Evolutionary conservation across 768 basidiomycete genomes (phyloP), one percentile per base, ranked within the genome.

Genomic region (Lyophyllum semitale): DNA sequence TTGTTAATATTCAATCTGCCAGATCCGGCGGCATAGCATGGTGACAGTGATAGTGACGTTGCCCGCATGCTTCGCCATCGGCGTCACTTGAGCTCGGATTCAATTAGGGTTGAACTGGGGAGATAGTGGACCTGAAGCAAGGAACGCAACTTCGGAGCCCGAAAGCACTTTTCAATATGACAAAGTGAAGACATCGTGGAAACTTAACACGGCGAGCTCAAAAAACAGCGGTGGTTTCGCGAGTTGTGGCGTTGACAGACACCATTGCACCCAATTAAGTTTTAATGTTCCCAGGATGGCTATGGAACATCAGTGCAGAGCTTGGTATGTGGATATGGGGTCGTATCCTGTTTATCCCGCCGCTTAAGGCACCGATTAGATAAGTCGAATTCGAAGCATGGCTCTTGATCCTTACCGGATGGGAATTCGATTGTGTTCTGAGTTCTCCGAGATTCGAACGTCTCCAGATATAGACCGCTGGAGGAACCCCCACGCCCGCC

Each of bases 391-490:
- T 52, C 53, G 40, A 43, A 41, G 53, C 35, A 47, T n/a, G 30
- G 23, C 50, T 48, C 38, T 48, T 48, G 51, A 58, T 60, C 51
- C 47, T 55, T 47, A 49, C 47, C 51, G 20, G 37, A 59, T 48
- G 53, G 41, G 46, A 55, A 53, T 49, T 35, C 47, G 54, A 54
- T 29, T 41, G 35, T 44, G 41, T 27, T 47, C 30, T 41, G n/a
- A n/a, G n/a, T n/a, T n/a, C n/a, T n/a, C 54, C 55, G 51, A 61
- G 54, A 61, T 59, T 49, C 47, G 40, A 30, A 26, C 18, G 23
- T 29, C 30, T 37, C 35, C 41, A 13, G 32, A 51, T 32, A 41
- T 46, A 15, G 44, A 51, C 35, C 15, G 12, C 46, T 32, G 53
- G 46, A 48, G 53, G 47, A 48, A 48, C 40, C 47, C 30, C 43